Conservation (phyloP, 2,329 filamentous ascomycete species). For the Colletotrichum truncatum region DNA sequence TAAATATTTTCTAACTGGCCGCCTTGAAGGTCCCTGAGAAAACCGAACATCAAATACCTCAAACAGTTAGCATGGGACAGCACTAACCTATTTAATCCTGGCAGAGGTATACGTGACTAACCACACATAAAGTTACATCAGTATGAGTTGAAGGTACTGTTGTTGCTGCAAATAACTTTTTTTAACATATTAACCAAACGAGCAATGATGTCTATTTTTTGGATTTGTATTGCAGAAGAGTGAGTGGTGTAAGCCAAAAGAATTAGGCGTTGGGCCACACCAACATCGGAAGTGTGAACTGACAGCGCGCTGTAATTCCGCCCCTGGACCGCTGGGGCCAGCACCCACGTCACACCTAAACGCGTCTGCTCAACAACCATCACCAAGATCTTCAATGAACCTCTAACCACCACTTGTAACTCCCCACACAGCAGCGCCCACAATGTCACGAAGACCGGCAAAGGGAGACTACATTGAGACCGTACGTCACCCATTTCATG, state of each 20-base stretch:
- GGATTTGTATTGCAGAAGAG: neutral
- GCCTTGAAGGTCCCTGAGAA: too few species aligned
- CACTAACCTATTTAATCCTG: too few species aligned
- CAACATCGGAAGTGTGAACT: neutral
- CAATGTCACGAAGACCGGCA: conserved; percentile 78
- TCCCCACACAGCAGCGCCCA: conserved; percentile 35
- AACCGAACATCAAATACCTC: too few species aligned
- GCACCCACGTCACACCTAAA: conserved; percentile 7
- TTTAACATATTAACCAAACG: too few species aligned
- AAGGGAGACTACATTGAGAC: conserved; percentile 98
- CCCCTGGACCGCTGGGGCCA: neutral
- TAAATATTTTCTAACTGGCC: too few species aligned
- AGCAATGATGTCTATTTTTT: too few species aligned
- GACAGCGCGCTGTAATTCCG: neutral
- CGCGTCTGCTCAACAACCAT: neutral
- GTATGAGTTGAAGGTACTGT: too few species aligned
- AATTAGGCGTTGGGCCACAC: neutral
- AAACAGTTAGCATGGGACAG: too few species aligned
- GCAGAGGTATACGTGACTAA: too few species aligned
- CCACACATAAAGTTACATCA: too few species aligned
- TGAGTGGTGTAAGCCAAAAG: neutral
- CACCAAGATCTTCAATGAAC: neutral
- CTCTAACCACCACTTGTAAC: neutral
- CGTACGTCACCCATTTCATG: conserved; percentile 66
- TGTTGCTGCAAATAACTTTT: too few species aligned